Evolutionary conservation across 1,139 yeast genomes (phyloP).

Genomic region (Eremothecium gossypii): DNA sequence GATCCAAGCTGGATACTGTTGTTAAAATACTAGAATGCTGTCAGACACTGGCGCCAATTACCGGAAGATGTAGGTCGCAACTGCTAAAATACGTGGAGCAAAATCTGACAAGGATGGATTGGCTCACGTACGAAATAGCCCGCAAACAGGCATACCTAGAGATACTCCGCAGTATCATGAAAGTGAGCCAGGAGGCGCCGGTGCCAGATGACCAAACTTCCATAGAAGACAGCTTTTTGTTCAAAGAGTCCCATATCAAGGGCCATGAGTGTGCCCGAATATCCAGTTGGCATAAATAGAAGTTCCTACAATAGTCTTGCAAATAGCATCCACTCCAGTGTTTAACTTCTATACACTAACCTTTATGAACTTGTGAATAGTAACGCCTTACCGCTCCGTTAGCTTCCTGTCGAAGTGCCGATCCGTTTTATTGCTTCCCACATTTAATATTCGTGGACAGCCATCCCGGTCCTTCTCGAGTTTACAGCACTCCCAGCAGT

Average conservation of each 20-base stretch:
- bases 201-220: constrained; percentile 16
- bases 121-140: constrained; percentile 45
- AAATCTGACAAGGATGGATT: constrained; percentile 42
- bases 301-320: too few species aligned
- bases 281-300: too few species aligned
- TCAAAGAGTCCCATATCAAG: constrained; percentile 4
- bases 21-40: constrained; percentile 34
- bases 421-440: constrained; percentile 70
- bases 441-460: constrained; percentile 75
- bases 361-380: too few species aligned
- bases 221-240: constrained; percentile 15
- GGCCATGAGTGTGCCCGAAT: too few species aligned
- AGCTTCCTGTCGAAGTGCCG: constrained; percentile 47
- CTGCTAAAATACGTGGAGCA: constrained; percentile 38
- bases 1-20: constrained; percentile 31
- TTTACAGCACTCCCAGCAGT: constrained; percentile 79
- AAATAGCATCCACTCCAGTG: too few species aligned
- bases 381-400: constrained; percentile 1
- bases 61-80: constrained; percentile 40
- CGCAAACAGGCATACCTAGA: constrained; percentile 36
- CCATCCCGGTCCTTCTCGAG: constrained; percentile 84
- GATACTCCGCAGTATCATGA: constrained; percentile 26
- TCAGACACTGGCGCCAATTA: constrained; percentile 43
- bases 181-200: constrained; percentile 33
- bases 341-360: too few species aligned